Conservation (phyloP, 2,329 filamentous ascomycete species). For the Microcyclosporella mali region DNA sequence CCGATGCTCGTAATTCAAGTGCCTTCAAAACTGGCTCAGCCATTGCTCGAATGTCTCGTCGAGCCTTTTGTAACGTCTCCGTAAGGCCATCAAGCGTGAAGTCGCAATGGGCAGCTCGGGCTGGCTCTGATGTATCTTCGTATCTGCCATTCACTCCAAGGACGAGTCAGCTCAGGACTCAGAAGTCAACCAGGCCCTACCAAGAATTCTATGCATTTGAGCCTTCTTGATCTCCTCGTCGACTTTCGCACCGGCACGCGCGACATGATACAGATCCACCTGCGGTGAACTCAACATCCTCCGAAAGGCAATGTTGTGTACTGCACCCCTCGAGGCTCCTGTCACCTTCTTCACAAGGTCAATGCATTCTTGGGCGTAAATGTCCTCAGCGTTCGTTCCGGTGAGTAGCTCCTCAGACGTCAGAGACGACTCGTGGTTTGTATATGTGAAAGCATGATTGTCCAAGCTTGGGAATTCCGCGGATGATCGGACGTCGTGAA, state of each 20-base stretch:
- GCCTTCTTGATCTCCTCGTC: constrained; percentile 9
- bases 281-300: constrained; percentile 7
- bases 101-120: constrained; percentile 16
- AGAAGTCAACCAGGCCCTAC: constrained; percentile 1
- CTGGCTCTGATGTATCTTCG: constrained; percentile 8
- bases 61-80: constrained; percentile 2
- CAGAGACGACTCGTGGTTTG: constrained; percentile 8
- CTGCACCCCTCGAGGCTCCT: constrained; percentile 12
- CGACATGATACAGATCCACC: constrained; percentile 8
- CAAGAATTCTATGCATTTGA: constrained; percentile 10
- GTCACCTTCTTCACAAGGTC: constrained; percentile 14
- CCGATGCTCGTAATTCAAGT: constrained; percentile 7
- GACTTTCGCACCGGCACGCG: constrained; percentile 4
- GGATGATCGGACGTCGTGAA: constrained; percentile 13
- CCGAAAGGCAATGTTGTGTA: constrained; percentile 11
- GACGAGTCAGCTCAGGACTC: background rate
- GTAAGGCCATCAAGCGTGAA: constrained; percentile 10
- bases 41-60: constrained; percentile 10
- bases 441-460: constrained; percentile 13
- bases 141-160: constrained; percentile 11
- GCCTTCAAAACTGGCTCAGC: constrained; percentile 11
- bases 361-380: constrained; percentile 10
- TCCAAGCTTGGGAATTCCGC: constrained; percentile 13
- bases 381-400: constrained; percentile 12
- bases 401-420: constrained; percentile 8